Evolutionary conservation across 1,284 basidiomycete species (phyloP).

Genomic region (Puccinia triticina): DNA sequence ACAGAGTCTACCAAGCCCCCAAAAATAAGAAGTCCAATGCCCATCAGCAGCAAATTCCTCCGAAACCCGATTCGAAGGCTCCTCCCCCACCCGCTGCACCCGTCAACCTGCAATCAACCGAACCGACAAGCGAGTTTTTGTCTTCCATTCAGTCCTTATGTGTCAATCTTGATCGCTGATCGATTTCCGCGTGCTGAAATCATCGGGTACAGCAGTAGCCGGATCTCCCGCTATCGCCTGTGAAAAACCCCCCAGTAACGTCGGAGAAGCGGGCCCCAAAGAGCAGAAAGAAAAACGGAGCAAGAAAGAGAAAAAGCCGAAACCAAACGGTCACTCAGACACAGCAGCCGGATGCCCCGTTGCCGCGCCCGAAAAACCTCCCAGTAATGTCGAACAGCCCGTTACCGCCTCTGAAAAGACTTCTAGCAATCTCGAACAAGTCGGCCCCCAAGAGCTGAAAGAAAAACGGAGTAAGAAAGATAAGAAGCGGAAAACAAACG

Average conservation of each 20-base stretch:
- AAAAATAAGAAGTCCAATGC: slow-evolving; percentile 1
- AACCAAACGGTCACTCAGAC: background rate
- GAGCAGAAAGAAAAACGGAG: slow-evolving; percentile 6
- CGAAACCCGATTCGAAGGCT: background rate
- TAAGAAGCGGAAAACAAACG: slow-evolving; percentile 23
- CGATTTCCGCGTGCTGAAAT: background rate
- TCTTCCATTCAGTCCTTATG: background rate
- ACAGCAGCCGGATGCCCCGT: too few relatives aligned
- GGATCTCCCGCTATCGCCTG: background rate
- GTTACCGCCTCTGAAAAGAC: background rate
- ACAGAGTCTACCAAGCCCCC: slow-evolving; percentile 5
- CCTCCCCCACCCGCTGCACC: background rate
- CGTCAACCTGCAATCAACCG: too few relatives aligned
- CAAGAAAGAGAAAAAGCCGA: slow-evolving; percentile 1
- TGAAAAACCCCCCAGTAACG: background rate
- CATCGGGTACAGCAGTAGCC: background rate
- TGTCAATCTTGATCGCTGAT: background rate
- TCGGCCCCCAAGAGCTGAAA: background rate
- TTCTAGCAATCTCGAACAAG: background rate
- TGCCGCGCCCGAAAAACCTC: too few relatives aligned
- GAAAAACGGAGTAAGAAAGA: slow-evolving; percentile 20
- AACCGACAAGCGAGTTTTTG: background rate
- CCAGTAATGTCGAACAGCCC: too few relatives aligned
- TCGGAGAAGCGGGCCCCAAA: background rate
- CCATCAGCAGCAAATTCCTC: background rate